Evolutionary conservation across 108 stramenopile genomes (phyloP), one percentile per base, ranked within the genome.

Genomic region (Cyclotella baltica): DNA sequence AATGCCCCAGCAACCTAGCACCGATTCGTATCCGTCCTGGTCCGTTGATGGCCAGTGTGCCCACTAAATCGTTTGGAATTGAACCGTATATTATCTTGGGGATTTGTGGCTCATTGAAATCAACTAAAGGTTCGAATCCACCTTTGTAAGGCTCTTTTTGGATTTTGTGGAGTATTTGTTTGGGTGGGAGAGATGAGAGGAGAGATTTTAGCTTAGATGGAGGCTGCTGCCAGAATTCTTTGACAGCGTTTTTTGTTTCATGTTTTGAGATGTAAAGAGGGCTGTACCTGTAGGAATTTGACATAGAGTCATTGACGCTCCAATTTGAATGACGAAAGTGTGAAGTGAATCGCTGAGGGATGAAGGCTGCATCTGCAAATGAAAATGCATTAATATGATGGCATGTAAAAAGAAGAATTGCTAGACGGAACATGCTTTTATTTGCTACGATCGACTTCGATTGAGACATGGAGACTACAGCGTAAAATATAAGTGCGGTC

Each of bases 11-110:
- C 57, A 76, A 50, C 15, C 67, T 36, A 19, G 61, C 68, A 11
- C 78, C 78, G 30, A 85, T 70, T n/a, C 84, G 73, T 36, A 80
- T 79, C 15, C 84, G 58, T n/a, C 84, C 84, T 18, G 84, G 65
- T 22, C 78, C 78, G 62, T 85, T 85, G 31, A 68, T 38, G 37
- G 68, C 59, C 0, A 78, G 50, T 15, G 62, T 77, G 1, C 83
- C 83, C 23, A 69, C 29, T 23, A 84, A 66, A 69, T 84, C 83
- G 0, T 23, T 27, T 13, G 83, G 83, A 28, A 84, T 73, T 0
- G 57, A 53, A 29, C 83, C 83, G 16, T 61, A 35, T 4, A 46
- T 36, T 56, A 77, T 77, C 29, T 56, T 56, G 0, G 29, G 66
- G 20, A 15, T 13, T 33, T 70, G 69, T 18, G 55, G 55, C 25